Conservation (phyloP, 1,284 basidiomycete genomes). For the Ceratobasidium sp. region DNA sequence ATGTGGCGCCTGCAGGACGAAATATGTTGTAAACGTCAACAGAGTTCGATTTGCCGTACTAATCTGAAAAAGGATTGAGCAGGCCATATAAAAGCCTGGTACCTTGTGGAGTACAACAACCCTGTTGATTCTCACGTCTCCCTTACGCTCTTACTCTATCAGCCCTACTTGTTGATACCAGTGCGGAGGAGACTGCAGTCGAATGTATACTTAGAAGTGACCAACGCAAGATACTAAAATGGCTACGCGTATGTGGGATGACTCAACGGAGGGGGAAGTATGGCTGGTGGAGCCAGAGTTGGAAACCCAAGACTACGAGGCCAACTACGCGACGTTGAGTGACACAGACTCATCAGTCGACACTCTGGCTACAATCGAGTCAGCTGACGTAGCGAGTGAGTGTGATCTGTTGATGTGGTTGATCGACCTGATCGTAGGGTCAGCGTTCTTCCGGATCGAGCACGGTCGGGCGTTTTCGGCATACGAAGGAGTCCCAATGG, state of each 20-base stretch:
- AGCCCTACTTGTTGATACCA: too few species aligned
- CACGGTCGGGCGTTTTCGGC: slow-evolving; percentile 44
- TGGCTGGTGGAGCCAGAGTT: slow-evolving; percentile 5
- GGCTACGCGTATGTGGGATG: slow-evolving; percentile 21
- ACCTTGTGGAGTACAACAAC: too few species aligned
- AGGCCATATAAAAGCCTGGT: too few species aligned
- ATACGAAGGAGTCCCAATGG: slow-evolving; percentile 43
- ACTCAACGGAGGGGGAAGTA: slow-evolving; percentile 16
- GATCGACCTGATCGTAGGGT: background rate
- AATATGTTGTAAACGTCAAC: too few species aligned
- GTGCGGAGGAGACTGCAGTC: too few species aligned
- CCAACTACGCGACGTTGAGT: background rate
- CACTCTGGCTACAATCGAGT: slow-evolving; percentile 8
- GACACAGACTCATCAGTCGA: slow-evolving; percentile 7
- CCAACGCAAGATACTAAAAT: too few species aligned
- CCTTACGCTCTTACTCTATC: too few species aligned
- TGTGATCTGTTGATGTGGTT: background rate
- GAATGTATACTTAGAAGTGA: too few species aligned
- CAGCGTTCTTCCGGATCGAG: slow-evolving; percentile 47
- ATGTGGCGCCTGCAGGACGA: too few species aligned
- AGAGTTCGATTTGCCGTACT: too few species aligned
- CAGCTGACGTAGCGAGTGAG: slow-evolving; percentile 3
- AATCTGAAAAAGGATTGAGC: too few species aligned
- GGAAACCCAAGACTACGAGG: background rate
- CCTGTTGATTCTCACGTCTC: too few species aligned